Base-by-base conservation (phyloP, 352 stramenopile genomes). In the Phytopythium ostracodes region DNA sequence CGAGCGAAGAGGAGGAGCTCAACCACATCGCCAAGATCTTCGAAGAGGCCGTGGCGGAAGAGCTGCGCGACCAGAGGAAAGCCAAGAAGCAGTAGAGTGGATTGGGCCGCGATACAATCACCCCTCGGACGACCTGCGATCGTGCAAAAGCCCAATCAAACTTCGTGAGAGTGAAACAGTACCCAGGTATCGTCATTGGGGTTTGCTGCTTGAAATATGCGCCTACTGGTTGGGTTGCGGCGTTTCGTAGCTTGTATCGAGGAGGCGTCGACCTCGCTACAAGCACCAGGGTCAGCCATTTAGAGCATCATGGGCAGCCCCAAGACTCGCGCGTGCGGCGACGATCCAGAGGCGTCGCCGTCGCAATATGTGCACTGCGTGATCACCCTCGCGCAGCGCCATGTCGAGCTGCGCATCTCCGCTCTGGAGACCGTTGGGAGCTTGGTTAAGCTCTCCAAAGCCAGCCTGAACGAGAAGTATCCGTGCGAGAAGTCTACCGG, bases 11-110 rank as follows among this genome's bases (percentile, higher is more conserved):
- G 49, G 53, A 54, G 12, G 70, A 76, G 38, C 46, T 76, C 44
- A 61, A 67, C 14, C 35, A 73, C 27, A 46, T 76, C 12, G 44
- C 58, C 15, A 58, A 54, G 15, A 58, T 77, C 42, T 77, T 77
- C 31, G 59, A 52, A n/a, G 44, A 52, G 24, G 44, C 44, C n/a
- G 44, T 52, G n/a, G 44, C n/a, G 44, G 44, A 52, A n/a, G 44
- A 52, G 24, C n/a, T 52, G 44, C 44, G 44, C 1, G n/a, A 52
- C n/a, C 44, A 52, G 44, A 52, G 24, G 44, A 52, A 52, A 52
- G 38, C 38, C 17, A 44, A 44, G 38, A 44, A 44, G 38, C 17
- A 44, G 38, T 44, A 44, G 38, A 22, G 38, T 2, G 38, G n/a
- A 6, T 2, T 17, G 38, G 17, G 14, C 6, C 38, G 38, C 2